Base-by-base conservation (phyloP, 108 stramenopile species). In the Cylindrotheca closterium region DNA sequence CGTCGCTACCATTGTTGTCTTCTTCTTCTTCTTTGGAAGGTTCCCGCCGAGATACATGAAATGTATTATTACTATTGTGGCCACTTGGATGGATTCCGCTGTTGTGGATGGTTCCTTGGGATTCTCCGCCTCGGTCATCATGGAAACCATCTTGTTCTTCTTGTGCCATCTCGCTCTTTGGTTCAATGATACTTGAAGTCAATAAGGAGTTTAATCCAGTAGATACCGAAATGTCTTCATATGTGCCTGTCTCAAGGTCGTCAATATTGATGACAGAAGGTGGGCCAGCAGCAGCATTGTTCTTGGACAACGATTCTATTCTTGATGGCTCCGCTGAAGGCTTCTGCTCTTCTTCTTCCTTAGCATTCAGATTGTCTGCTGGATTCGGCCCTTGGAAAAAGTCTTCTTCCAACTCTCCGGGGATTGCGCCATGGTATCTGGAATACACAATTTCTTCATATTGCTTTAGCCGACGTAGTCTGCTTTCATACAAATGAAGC, bases 401-500 rank as follows among this genome's bases (percentile, higher is more conserved):
- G 22, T 23, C 24, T 23, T 4, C 19, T 17, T 45, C 18, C 22
- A 51, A n/a, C 19, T 51, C 4, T 23, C 4, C 24, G 5, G 18
- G 23, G 5, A 21, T 28, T 28, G n/a, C n/a, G n/a, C n/a, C n/a
- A n/a, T n/a, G n/a, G 21, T 55, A 55, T 2, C 28, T 26, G 30
- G 58, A 60, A 8, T 30, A 37, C 18, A 60, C 34, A 31, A 24
- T 45, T 5, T 23, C 24, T 22, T 60, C 58, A 21, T 60, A 60
- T 12, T 60, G 34, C 3, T 37, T 31, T 4, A 60, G 34, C 37
- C 58, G 26, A 4, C 34, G 34, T 5, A 46, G 34, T 23, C 58
- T 25, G 34, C 58, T 60, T 46, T 60, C 58, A 22, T 60, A 60
- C 22, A 60, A 21, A 10, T 60, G 58, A 31, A 60, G 33, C 22